phyloP scores from a whole-genome alignment of 495 filamentous ascomycete genomes.

The Trichodelitschia bisporula region DNA sequence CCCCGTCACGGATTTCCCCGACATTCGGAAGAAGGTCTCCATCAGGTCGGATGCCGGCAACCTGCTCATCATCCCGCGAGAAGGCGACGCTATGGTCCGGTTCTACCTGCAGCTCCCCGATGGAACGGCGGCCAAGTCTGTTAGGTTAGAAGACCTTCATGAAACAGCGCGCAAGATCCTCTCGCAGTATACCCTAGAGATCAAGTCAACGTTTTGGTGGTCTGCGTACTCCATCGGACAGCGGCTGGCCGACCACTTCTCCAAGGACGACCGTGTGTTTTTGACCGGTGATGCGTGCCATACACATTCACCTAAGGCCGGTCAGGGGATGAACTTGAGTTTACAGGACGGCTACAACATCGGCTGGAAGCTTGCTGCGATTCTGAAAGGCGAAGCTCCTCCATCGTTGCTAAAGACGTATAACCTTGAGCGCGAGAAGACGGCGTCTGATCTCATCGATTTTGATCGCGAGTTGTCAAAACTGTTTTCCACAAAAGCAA shows the following conservation, averaged over 20 bases:
- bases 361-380: conserved; percentile 51
- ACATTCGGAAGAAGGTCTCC: conserved; percentile 34
- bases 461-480: conserved; percentile 35
- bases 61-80: conserved; percentile 38
- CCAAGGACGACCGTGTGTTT: conserved; percentile 42
- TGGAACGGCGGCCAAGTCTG: conserved; percentile 21
- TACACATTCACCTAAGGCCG: conserved; percentile 63
- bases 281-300: conserved; percentile 64
- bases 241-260: conserved; percentile 42
- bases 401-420: conserved; percentile 43
- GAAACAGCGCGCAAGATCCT: conserved; percentile 34
- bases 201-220: conserved; percentile 42
- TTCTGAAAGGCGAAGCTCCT: conserved; percentile 29
- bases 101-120: conserved; percentile 37
- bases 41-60: conserved; percentile 29
- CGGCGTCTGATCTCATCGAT: conserved; percentile 44
- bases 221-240: conserved; percentile 42
- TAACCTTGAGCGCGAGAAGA: conserved; percentile 37
- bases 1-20: conserved; percentile 51
- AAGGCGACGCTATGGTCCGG: conserved; percentile 32
- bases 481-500: conserved; percentile 13
- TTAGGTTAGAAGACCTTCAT: conserved; percentile 26
- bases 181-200: conserved; percentile 33
- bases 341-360: conserved; percentile 66
- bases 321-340: conserved; percentile 68